These are phyloP conservation scores for Gossypium aridum DNA, from an alignment of 441 rosid species.

Conservation along the genomic window DNA sequence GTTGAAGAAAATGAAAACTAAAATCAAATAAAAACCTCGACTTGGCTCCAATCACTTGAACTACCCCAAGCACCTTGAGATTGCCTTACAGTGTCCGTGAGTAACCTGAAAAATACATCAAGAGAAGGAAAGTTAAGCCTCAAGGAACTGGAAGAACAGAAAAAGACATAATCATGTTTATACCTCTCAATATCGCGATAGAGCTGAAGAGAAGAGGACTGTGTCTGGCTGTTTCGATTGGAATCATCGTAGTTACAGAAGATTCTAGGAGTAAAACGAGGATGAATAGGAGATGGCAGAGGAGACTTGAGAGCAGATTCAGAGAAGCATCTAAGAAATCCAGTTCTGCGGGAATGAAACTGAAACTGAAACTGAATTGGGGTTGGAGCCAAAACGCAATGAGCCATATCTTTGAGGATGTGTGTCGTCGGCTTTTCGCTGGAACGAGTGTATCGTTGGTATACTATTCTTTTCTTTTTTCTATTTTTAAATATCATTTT, in stretches of 20 bases:
- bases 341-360: neutral
- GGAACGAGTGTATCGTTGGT: neutral
- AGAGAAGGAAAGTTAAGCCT: neutral
- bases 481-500: too few relatives aligned
- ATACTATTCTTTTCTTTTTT: too few relatives aligned
- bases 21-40: slow-evolving; percentile 40
- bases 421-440: neutral
- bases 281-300: slow-evolving; percentile 2
- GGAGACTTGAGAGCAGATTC: neutral
- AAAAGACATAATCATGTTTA: neutral
- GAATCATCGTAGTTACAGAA: slow-evolving; percentile 33
- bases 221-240: slow-evolving; percentile 27
- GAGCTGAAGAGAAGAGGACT: slow-evolving; percentile 46
- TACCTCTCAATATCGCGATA: slow-evolving; percentile 88
- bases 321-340: slow-evolving; percentile 5
- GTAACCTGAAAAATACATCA: slow-evolving; percentile 36
- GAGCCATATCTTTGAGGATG: slow-evolving; percentile 17
- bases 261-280: slow-evolving; percentile 11
- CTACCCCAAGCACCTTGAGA: slow-evolving; percentile 56
- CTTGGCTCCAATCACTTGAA: slow-evolving; percentile 62
- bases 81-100: slow-evolving; percentile 67
- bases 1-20: neutral
- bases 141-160: neutral
- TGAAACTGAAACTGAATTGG: slow-evolving; percentile 1
- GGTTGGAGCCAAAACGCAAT: slow-evolving; percentile 18